Evolutionary conservation across 768 basidiomycete species (phyloP).

Genomic region (Leucosporidium scottii): DNA sequence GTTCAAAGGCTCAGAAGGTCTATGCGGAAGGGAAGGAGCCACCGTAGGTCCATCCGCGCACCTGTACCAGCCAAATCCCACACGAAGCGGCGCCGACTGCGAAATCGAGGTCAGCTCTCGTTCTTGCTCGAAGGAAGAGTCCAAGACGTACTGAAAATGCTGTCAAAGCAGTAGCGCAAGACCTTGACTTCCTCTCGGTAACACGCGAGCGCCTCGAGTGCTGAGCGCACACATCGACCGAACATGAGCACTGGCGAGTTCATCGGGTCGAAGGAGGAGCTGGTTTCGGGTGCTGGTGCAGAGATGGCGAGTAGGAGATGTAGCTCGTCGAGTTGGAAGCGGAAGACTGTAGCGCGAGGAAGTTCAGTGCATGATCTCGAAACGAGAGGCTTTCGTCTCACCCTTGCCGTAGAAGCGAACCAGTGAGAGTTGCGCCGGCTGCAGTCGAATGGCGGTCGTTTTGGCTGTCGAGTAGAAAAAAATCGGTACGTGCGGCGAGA

Average conservation of each 20-base stretch:
- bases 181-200: too few relatives aligned
- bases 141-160: background rate
- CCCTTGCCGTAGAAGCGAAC: background rate
- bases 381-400: too few relatives aligned
- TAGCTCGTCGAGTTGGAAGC: constrained; percentile 13
- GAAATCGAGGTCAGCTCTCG: background rate
- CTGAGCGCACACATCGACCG: background rate
- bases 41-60: background rate
- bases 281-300: background rate
- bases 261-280: background rate
- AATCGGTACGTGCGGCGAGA: too few relatives aligned
- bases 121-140: background rate
- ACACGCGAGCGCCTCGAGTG: background rate
- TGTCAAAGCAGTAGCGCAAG: constrained; percentile 1
- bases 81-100: constrained; percentile 5
- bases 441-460: too few relatives aligned
- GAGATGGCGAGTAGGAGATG: constrained; percentile 11
- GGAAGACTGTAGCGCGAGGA: constrained; percentile 5
- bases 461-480: too few relatives aligned
- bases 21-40: background rate
- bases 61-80: constrained; percentile 15
- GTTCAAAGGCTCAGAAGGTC: background rate
- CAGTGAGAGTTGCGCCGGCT: too few relatives aligned
- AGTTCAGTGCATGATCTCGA: too few relatives aligned
- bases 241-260: background rate